These are phyloP conservation scores for Auricularia auricula-judae DNA, from an alignment of 768 basidiomycete species.

Conservation along the genomic window DNA sequence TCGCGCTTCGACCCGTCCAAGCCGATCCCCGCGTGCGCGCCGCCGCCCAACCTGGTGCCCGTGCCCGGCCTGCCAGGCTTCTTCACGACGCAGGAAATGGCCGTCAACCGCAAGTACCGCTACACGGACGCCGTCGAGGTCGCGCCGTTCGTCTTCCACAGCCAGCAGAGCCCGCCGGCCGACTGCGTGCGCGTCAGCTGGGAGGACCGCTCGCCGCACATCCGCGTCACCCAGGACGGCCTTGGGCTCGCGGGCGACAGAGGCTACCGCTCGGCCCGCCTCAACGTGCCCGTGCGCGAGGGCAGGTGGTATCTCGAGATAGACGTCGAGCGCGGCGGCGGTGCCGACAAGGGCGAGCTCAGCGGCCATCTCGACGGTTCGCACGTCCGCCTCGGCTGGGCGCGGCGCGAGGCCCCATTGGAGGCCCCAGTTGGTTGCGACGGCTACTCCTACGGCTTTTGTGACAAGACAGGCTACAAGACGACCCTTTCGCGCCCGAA, in stretches of 20 bases:
- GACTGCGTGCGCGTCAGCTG: constrained; percentile 61
- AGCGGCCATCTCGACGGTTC: constrained; percentile 47
- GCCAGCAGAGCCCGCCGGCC: constrained; percentile 69
- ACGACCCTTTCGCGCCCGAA: constrained; percentile 73
- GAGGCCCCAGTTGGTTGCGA: constrained; percentile 91
- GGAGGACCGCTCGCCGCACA: constrained; percentile 81
- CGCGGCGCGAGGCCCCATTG: constrained; percentile 81
- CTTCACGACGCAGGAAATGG: constrained; percentile 4
- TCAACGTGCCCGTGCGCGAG: constrained; percentile 79
- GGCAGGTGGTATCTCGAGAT: constrained; percentile 96
- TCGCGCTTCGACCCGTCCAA: background rate
- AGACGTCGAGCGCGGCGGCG: constrained; percentile 63
- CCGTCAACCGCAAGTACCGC: constrained; percentile 32
- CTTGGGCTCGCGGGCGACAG: constrained; percentile 67
- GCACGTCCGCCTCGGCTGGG: constrained; percentile 88
- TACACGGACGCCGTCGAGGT: constrained; percentile 61
- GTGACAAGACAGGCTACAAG: constrained; percentile 90
- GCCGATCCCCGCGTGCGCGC: background rate
- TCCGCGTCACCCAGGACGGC: constrained; percentile 72
- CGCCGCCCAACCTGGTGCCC: constrained; percentile 8
- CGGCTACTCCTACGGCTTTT: constrained; percentile 83
- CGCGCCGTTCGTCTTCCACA: constrained; percentile 51
- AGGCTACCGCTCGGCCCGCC: constrained; percentile 83
- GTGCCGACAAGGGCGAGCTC: constrained; percentile 31
- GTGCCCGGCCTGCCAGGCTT: constrained; percentile 8